Conservation (phyloP, 768 basidiomycete genomes). For the Krasilnikovozyma curviuscula region DNA sequence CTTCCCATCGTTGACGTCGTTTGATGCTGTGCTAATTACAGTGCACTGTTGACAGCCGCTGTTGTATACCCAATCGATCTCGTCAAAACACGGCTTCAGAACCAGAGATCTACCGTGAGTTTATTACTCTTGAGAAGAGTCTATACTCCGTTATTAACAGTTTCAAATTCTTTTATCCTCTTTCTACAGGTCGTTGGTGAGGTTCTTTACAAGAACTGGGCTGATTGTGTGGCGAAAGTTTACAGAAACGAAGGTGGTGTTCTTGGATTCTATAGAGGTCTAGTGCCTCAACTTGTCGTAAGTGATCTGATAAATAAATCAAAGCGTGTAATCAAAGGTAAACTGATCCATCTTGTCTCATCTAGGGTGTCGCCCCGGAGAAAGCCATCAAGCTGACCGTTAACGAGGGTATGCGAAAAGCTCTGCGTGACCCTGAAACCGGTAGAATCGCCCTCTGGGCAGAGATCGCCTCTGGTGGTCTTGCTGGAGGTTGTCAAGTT, state of each 20-base stretch:
- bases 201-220: conserved; percentile 84
- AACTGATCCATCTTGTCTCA: neutral
- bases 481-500: conserved; percentile 93
- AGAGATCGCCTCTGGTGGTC: conserved; percentile 81
- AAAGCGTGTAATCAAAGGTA: neutral
- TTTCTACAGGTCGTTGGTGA: conserved; percentile 62
- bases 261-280: conserved; percentile 68
- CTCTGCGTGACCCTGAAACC: conserved; percentile 81
- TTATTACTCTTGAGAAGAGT: too few species aligned
- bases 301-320: conserved; percentile 13
- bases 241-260: conserved; percentile 86
- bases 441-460: conserved; percentile 78
- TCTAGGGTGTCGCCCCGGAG: conserved; percentile 79
- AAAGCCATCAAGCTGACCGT: conserved; percentile 93
- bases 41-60: too few species aligned
- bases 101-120: conserved; percentile 81
- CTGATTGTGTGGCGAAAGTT: conserved; percentile 85
- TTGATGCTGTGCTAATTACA: too few species aligned
- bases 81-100: conserved; percentile 58
- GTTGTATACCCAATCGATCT: neutral
- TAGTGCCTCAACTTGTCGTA: conserved; percentile 84
- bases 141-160: neutral
- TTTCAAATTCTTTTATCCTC: neutral
- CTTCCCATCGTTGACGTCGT: too few species aligned
- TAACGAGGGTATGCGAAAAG: conserved; percentile 70